A percentile compares a stretch with the other conserved stretches of the same genome.
phyloP scores from a whole-genome alignment of 495 filamentous ascomycete species.

The Penicillium nucicola region DNA sequence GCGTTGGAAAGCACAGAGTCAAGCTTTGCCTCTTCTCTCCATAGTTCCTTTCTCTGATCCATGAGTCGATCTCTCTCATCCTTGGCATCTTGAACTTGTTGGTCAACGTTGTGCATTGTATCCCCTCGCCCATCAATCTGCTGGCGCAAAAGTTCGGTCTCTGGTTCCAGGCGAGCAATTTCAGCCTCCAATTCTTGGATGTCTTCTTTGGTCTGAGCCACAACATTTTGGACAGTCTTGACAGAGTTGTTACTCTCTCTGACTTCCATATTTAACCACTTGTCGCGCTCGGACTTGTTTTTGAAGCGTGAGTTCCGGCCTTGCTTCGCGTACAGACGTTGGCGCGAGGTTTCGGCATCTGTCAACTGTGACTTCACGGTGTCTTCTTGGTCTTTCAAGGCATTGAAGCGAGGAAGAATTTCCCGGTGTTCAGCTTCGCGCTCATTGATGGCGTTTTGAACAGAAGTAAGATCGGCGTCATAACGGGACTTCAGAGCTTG shows the following conservation, averaged over 20 bases:
- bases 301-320: conserved; percentile 84
- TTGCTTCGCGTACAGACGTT: conserved; percentile 90
- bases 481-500: conserved; percentile 67
- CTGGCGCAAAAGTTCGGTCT: conserved; percentile 65
- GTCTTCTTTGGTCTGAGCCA: conserved; percentile 80
- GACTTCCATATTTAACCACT: conserved; percentile 76
- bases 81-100: conserved; percentile 73
- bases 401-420: conserved; percentile 70
- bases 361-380: conserved; percentile 66
- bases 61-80: conserved; percentile 74
- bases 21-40: conserved; percentile 86
- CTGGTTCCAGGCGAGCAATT: conserved; percentile 68
- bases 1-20: conserved; percentile 73
- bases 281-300: conserved; percentile 83
- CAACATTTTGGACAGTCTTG: conserved; percentile 74
- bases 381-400: conserved; percentile 69
- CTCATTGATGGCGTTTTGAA: conserved; percentile 68
- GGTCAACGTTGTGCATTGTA: conserved; percentile 63
- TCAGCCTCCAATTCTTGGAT: conserved; percentile 69
- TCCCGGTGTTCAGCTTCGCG: conserved; percentile 73
- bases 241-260: conserved; percentile 73
- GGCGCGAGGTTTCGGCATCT: conserved; percentile 69
- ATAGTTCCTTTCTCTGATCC: conserved; percentile 87
- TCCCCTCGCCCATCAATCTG: conserved; percentile 76
- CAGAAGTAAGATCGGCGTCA: conserved; percentile 67